Evolutionary conservation across 2,329 filamentous ascomycete genomes (phyloP).

Genomic region (Trichothecium roseum): DNA sequence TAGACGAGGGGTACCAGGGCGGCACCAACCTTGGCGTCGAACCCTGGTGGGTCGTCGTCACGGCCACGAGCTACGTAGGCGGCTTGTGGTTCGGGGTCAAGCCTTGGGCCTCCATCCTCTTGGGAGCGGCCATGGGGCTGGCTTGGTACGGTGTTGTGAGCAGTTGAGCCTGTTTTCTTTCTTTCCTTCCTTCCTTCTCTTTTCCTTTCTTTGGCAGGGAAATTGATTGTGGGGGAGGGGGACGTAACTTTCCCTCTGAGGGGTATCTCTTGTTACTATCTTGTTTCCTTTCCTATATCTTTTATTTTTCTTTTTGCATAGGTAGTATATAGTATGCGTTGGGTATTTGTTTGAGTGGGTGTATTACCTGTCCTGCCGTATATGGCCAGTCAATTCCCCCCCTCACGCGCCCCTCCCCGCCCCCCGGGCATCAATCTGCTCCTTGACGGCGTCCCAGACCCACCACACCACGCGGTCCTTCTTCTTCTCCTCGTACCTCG

Average conservation of each 20-base stretch:
- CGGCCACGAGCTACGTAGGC: conserved; percentile 25
- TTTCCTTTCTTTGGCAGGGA: too few relatives aligned
- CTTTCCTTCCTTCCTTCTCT: conserved; percentile 5
- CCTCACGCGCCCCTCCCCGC: too few relatives aligned
- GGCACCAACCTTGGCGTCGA: conserved; percentile 43
- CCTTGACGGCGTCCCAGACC: conserved; percentile 29
- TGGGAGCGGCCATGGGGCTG: conserved; percentile 19
- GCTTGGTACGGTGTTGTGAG: conserved; percentile 13
- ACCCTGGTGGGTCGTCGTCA: conserved; percentile 50
- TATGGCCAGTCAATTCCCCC: too few relatives aligned
- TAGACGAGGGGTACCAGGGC: conserved; percentile 30
- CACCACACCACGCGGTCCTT: conserved; percentile 23
- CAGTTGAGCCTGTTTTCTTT: conserved; percentile 1
- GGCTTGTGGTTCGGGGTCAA: conserved; percentile 17
- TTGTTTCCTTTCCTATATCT: too few relatives aligned
- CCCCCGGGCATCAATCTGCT: conserved; percentile 13
- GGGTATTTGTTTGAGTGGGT: too few relatives aligned
- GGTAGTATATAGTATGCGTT: too few relatives aligned
- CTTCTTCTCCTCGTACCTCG: conserved; percentile 14
- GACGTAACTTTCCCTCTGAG: too few relatives aligned
- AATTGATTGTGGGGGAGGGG: too few relatives aligned
- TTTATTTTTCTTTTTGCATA: too few relatives aligned
- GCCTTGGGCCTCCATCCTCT: conserved; percentile 17
- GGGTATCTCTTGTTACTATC: too few relatives aligned
- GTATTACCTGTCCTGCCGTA: too few relatives aligned